Conservation (phyloP, 1,139 yeast species). For the Meyerozyma carpophila region DNA sequence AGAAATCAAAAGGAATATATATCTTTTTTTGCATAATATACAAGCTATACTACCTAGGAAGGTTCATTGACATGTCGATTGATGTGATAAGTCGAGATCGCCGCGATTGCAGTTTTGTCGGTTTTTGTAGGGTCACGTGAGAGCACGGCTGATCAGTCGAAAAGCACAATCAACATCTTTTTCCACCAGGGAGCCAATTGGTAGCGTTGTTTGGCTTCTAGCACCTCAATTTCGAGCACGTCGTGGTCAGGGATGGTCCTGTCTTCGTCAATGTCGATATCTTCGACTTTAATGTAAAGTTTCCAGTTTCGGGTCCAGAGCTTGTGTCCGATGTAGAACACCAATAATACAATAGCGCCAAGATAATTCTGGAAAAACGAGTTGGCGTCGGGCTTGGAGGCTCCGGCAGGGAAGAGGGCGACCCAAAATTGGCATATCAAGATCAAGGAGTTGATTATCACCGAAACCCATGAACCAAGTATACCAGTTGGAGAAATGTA, state of each 20-base stretch:
- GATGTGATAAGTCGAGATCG: too few relatives aligned
- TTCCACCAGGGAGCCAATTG: constrained; percentile 19
- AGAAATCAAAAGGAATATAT: too few relatives aligned
- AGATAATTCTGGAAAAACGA: constrained; percentile 34
- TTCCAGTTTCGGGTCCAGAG: constrained; percentile 29
- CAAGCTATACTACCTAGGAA: too few relatives aligned
- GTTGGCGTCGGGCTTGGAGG: constrained; percentile 20
- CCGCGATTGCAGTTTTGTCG: neutral
- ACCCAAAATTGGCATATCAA: constrained; percentile 33
- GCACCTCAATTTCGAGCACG: constrained; percentile 30
- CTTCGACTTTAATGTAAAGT: constrained; percentile 23
- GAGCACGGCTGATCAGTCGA: constrained; percentile 8
- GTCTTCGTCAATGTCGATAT: constrained; percentile 30
- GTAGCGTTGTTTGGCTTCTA: constrained; percentile 26
- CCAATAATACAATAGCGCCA: constrained; percentile 29
- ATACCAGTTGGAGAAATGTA: constrained; percentile 20
- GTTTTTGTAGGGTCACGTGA: neutral
- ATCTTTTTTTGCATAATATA: too few relatives aligned
- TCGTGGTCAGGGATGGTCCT: constrained; percentile 36
- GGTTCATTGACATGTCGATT: too few relatives aligned
- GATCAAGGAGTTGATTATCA: constrained; percentile 16
- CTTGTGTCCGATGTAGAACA: constrained; percentile 33
- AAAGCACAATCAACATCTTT: constrained; percentile 18
- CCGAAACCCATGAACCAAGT: constrained; percentile 17
- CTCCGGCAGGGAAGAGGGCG: constrained; percentile 34